These are phyloP conservation scores for Oleoguttula mirabilis DNA, from an alignment of 495 filamentous ascomycete genomes.

Conservation along the genomic window DNA sequence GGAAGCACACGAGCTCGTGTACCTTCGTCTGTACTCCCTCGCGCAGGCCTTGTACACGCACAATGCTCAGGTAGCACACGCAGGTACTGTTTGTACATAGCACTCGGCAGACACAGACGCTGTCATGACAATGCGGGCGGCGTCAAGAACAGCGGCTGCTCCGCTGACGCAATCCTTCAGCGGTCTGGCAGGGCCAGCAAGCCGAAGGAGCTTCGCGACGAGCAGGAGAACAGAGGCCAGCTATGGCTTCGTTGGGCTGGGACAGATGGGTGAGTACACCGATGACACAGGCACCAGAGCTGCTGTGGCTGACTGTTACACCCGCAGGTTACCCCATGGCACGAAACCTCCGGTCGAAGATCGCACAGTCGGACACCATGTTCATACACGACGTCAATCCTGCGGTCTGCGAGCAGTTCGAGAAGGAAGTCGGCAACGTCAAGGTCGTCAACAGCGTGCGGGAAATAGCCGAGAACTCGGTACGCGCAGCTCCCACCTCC, in stretches of 20 bases:
- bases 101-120: too few relatives aligned
- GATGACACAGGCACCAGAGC: neutral
- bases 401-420: slow-evolving; percentile 25
- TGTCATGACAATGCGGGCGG: slow-evolving; percentile 1
- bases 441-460: slow-evolving; percentile 28
- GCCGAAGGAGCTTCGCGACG: slow-evolving; percentile 18
- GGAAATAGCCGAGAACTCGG: slow-evolving; percentile 35
- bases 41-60: too few relatives aligned
- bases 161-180: slow-evolving; percentile 9
- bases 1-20: too few relatives aligned
- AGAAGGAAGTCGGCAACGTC: slow-evolving; percentile 26
- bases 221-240: slow-evolving; percentile 12
- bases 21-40: too few relatives aligned
- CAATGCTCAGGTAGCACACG: too few relatives aligned
- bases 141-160: slow-evolving; percentile 3
- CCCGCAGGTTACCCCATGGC: slow-evolving; percentile 43
- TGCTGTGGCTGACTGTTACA: neutral
- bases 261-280: slow-evolving; percentile 30
- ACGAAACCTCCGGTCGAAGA: slow-evolving; percentile 36
- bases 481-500: slow-evolving; percentile 22
- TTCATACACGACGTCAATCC: slow-evolving; percentile 38
- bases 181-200: slow-evolving; percentile 6
- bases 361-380: slow-evolving; percentile 30
- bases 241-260: slow-evolving; percentile 36
- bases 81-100: too few relatives aligned